Conservation (phyloP, 2,329 filamentous ascomycete species). For the Nemania abortiva region DNA sequence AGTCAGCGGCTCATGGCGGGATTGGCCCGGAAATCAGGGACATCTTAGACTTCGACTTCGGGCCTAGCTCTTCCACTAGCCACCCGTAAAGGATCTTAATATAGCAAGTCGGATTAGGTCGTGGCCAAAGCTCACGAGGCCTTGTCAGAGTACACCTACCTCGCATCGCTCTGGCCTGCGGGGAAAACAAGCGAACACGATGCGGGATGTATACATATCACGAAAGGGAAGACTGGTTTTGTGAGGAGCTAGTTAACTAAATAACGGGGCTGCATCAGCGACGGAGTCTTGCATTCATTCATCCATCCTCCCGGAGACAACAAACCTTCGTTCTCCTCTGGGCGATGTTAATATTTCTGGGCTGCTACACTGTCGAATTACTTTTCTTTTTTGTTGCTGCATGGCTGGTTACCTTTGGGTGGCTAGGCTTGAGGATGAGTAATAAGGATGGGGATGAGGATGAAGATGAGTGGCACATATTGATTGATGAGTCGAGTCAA, state of each 20-base stretch:
- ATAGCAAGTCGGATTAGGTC: not conserved
- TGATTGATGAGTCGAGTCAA: not conserved
- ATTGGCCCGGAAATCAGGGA: not conserved
- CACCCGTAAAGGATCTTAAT: conserved; percentile 24
- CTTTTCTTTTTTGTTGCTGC: not conserved
- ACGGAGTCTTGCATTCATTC: conserved; percentile 36
- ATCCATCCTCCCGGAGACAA: conserved; percentile 13
- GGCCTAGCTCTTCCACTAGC: conserved; percentile 37
- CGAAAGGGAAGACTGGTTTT: conserved; percentile 11
- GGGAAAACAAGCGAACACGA: conserved; percentile 2
- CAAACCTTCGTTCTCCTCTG: not conserved
- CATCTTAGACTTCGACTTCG: conserved; percentile 39
- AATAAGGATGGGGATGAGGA: not conserved
- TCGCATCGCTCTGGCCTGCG: not conserved
- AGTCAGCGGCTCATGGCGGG: conserved; percentile 34
- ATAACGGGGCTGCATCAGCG: conserved; percentile 34
- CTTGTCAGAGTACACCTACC: not conserved
- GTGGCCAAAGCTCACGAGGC: not conserved
- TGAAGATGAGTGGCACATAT: not conserved
- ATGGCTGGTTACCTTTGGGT: not conserved
- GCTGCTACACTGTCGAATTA: conserved; percentile 2
- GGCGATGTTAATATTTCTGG: not conserved
- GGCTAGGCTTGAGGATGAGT: not conserved
- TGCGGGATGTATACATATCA: conserved; percentile 23
- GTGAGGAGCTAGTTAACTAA: conserved; percentile 14